Evolutionary conservation across 345 rosid genomes (phyloP).

Genomic region (Pseudoturritis turrita): DNA sequence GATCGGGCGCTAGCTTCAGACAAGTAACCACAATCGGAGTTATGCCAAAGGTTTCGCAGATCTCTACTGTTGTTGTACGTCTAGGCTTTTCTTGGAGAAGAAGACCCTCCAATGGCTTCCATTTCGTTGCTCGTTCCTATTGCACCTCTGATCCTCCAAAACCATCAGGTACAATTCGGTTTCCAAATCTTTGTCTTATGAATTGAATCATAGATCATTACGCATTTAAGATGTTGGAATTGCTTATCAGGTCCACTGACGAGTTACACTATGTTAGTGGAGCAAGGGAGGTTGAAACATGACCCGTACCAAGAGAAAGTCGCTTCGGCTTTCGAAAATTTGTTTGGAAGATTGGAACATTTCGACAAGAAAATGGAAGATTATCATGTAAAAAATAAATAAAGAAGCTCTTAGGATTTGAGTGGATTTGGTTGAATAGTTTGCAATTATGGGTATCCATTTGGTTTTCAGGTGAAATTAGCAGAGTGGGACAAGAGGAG

Average conservation of each 20-base stretch:
- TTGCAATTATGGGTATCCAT: background rate
- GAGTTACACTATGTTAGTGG: conserved; percentile 55
- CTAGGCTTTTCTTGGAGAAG: background rate
- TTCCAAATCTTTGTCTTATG: background rate
- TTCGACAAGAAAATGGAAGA: conserved; percentile 84
- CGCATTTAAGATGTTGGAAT: background rate
- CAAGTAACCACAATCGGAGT: background rate
- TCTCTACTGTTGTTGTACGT: conserved; percentile 29
- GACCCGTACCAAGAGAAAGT: conserved; percentile 78
- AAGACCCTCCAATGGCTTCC: conserved; percentile 16
- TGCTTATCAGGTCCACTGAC: conserved; percentile 42
- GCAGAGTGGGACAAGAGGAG: conserved; percentile 76
- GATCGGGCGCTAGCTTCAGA: background rate
- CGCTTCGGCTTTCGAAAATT: conserved; percentile 57
- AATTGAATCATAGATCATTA: background rate
- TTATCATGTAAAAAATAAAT: conserved; percentile 66
- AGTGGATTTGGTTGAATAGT: background rate
- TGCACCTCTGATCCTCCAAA: conserved; percentile 35
- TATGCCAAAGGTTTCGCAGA: conserved; percentile 37
- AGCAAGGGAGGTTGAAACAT: conserved; percentile 66
- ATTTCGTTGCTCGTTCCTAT: conserved; percentile 30
- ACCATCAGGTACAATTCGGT: conserved; percentile 35
- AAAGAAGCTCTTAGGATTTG: background rate
- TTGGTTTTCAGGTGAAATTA: conserved; percentile 46
- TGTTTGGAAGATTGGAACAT: conserved; percentile 69